phyloP scores from a whole-genome alignment of 495 filamentous ascomycete genomes.

The Schizothecium vesticola region DNA sequence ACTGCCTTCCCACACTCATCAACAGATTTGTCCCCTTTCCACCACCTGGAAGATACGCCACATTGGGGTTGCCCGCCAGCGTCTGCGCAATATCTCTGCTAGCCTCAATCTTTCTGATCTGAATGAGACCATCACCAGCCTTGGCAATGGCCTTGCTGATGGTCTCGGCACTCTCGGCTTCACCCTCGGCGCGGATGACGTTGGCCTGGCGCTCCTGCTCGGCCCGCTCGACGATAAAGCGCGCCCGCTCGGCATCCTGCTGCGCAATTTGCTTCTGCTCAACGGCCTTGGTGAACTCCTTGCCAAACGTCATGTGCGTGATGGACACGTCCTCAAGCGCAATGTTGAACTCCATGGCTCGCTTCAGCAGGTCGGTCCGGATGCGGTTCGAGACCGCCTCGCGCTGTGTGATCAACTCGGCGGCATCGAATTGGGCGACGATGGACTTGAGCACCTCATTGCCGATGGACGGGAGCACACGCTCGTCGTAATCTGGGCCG shows the following conservation, averaged over 20 bases:
- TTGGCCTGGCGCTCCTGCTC: conserved; percentile 99
- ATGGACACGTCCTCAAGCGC: conserved; percentile 97
- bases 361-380: conserved; percentile 88
- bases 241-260: conserved; percentile 93
- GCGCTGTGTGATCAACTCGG: conserved; percentile 98
- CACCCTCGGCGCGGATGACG: conserved; percentile 95
- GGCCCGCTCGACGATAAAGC: conserved; percentile 98
- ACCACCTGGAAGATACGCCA: conserved; percentile 86
- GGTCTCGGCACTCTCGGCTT: conserved; percentile 91
- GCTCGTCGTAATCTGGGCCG: conserved; percentile 97
- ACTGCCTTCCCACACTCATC: conserved; percentile 45
- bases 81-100: conserved; percentile 94
- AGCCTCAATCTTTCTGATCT: conserved; percentile 95
- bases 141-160: conserved; percentile 90
- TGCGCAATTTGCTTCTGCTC: conserved; percentile 99
- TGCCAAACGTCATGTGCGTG: conserved; percentile 99
- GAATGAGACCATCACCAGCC: conserved; percentile 84
- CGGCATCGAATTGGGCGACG: conserved; percentile 98
- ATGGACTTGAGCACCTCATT: conserved; percentile 99
- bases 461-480: conserved; percentile 97
- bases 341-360: conserved; percentile 98
- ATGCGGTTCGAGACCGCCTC: conserved; percentile 95
- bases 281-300: conserved; percentile 96
- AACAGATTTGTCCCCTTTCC: conserved; percentile 59
- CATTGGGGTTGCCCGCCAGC: conserved; percentile 84